Base-by-base conservation (phyloP, 495 filamentous ascomycete species). In the Pseudoneurospora amorphoporcata region DNA sequence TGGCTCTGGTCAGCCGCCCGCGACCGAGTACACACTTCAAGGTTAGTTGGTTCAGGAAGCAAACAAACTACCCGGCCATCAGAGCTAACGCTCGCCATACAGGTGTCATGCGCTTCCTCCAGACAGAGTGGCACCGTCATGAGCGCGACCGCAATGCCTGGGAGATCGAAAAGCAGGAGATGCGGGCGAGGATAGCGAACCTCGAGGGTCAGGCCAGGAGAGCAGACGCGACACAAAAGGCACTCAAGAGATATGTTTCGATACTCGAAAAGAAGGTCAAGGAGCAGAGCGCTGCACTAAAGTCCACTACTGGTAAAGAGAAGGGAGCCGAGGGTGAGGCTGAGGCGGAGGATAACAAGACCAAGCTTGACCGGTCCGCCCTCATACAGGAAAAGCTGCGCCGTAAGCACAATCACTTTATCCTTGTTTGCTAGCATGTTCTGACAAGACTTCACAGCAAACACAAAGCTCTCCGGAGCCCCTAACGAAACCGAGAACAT, bases 21-120 rank as follows among this genome's bases (percentile, higher is more conserved):
- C 93, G 68, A 98, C 96, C n/a, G 96, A 99, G 80, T 99, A 99
- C 77, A 98, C 95, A 39, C 85, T 99, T 58, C 95, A 99, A 88
- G 95, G 95, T 97, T 79, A 77, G 86, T 78, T 41, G 43, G 8
- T 53, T 40, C 45, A 61, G 37, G 65, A 39, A 61, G 47, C 41
- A 16, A 61, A 37, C 65, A 40, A n/a, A 61, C 19, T 53, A 5
- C 39, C 38, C 19, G 19, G 70, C 12, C 29, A 68, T 38, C 38
- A 45, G 32, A 72, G 75, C 78, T 76, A 41, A 76, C 39, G 29
- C 45, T 14, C 32, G 14, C 45, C 41, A 35, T 61, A 42, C 75
- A 98, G 95, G 95, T 78, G 95, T 99, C 42, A 99, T 99, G 95
- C 94, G 95, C 80, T 98, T 98, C 81, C 90, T 99, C 41, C 96